These are phyloP conservation scores for Blastomyces parvus DNA, from an alignment of 2,329 filamentous ascomycete genomes.

Conservation along the genomic window DNA sequence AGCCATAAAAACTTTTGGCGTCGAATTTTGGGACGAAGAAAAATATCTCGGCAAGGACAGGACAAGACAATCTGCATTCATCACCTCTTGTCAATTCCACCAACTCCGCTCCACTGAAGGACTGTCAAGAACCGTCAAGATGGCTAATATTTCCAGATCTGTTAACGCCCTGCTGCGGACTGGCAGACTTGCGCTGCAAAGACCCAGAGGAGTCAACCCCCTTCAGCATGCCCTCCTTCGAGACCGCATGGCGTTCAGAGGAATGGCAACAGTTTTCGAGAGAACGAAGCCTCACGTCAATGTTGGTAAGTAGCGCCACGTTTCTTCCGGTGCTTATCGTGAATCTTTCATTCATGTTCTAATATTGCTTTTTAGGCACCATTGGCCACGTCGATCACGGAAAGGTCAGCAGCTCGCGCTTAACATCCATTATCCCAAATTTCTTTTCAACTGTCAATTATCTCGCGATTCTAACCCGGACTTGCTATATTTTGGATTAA, in stretches of 20 bases:
- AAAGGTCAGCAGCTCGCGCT: constrained; percentile 55
- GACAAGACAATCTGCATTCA: not conserved
- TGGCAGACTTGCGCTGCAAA: constrained; percentile 62
- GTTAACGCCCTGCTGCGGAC: constrained; percentile 72
- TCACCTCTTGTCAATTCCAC: constrained; percentile 13
- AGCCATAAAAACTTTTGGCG: constrained; percentile 31
- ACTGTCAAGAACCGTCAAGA: constrained; percentile 48
- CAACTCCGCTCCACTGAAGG: constrained; percentile 21
- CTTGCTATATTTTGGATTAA: constrained; percentile 16
- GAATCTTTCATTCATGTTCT: constrained; percentile 3
- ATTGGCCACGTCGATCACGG: constrained; percentile 99
- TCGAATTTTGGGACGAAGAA: constrained; percentile 24
- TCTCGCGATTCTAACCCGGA: constrained; percentile 13
- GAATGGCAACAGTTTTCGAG: constrained; percentile 61
- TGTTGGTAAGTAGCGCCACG: constrained; percentile 56
- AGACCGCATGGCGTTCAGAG: constrained; percentile 40
- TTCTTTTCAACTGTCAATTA: not conserved
- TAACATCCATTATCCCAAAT: constrained; percentile 7
- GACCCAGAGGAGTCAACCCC: constrained; percentile 61
- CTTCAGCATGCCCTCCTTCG: constrained; percentile 51
- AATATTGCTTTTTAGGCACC: constrained; percentile 51
- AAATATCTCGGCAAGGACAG: constrained; percentile 9
- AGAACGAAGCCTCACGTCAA: constrained; percentile 96
- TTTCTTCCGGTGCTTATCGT: not conserved
- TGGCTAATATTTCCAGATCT: constrained; percentile 73